Conservation (phyloP, 768 basidiomycete species). For the Pleurotus sapidus region DNA sequence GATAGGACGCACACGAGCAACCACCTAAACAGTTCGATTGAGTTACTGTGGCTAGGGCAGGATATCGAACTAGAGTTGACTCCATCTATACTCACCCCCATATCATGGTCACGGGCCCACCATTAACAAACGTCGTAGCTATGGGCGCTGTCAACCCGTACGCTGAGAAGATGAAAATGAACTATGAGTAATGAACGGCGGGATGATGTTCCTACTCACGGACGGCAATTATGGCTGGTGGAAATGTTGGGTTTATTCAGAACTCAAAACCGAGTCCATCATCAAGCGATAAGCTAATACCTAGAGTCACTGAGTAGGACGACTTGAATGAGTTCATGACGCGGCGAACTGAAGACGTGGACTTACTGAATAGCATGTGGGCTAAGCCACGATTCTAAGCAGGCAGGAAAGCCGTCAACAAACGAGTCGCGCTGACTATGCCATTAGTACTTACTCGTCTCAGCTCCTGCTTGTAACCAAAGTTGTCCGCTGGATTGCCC, state of each 20-base stretch:
- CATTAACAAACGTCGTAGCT: constrained; percentile 50
- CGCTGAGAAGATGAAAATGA: constrained; percentile 27
- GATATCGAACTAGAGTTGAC: background rate
- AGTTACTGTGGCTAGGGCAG: background rate
- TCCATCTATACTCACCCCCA: constrained; percentile 41
- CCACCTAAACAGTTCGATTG: constrained; percentile 28
- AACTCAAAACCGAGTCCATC: background rate
- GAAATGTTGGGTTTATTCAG: background rate
- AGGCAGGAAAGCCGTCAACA: background rate
- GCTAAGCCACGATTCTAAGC: constrained; percentile 45
- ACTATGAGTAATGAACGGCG: background rate
- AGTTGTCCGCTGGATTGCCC: constrained; percentile 26
- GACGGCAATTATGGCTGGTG: constrained; percentile 57
- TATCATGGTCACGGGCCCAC: constrained; percentile 54
- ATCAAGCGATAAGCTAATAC: constrained; percentile 22
- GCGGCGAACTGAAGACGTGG: background rate
- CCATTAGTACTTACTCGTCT: constrained; percentile 34
- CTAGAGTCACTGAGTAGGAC: constrained; percentile 40
- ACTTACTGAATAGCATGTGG: constrained; percentile 55
- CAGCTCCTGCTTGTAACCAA: constrained; percentile 58
- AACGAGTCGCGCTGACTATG: background rate
- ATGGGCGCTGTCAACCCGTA: constrained; percentile 57
- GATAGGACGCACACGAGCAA: constrained; percentile 47
- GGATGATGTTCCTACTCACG: constrained; percentile 36
- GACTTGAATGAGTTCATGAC: too few relatives aligned